phyloP scores from a whole-genome alignment of 495 filamentous ascomycete genomes.

The Chaetomium fimeti region DNA sequence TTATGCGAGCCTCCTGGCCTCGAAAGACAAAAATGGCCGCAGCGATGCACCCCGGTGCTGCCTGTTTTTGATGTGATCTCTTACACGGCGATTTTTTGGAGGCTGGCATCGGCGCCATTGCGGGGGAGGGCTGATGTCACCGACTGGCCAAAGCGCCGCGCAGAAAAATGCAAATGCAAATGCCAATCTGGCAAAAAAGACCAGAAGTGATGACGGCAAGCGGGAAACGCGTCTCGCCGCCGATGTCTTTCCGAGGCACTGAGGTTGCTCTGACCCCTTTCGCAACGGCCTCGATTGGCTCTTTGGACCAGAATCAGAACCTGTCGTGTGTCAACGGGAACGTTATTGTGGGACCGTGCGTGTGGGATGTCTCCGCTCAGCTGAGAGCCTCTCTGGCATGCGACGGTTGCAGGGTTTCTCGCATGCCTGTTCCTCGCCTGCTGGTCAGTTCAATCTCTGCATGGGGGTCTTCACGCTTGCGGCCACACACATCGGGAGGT shows the following conservation, averaged over 20 bases:
- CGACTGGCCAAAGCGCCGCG: constrained; percentile 14
- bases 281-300: constrained; percentile 5
- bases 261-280: constrained; percentile 3
- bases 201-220: neutral
- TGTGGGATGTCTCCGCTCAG: constrained; percentile 12
- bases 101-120: neutral
- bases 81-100: neutral
- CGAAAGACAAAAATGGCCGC: neutral
- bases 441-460: constrained; percentile 18
- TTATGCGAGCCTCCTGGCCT: neutral
- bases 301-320: constrained; percentile 7
- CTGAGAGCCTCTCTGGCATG: neutral
- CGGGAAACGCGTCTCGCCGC: neutral
- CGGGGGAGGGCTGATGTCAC: constrained; percentile 29
- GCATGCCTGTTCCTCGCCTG: constrained; percentile 12
- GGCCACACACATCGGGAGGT: constrained; percentile 20
- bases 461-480: constrained; percentile 16
- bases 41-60: neutral
- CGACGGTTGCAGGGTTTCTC: constrained; percentile 11
- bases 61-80: neutral
- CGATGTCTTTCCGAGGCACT: neutral
- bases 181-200: neutral
- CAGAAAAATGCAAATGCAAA: neutral
- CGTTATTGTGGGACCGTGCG: constrained; percentile 22
- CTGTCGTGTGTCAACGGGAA: constrained; percentile 11